phyloP scores from a whole-genome alignment of 495 filamentous ascomycete species.

The Lasiosphaeria ovina region DNA sequence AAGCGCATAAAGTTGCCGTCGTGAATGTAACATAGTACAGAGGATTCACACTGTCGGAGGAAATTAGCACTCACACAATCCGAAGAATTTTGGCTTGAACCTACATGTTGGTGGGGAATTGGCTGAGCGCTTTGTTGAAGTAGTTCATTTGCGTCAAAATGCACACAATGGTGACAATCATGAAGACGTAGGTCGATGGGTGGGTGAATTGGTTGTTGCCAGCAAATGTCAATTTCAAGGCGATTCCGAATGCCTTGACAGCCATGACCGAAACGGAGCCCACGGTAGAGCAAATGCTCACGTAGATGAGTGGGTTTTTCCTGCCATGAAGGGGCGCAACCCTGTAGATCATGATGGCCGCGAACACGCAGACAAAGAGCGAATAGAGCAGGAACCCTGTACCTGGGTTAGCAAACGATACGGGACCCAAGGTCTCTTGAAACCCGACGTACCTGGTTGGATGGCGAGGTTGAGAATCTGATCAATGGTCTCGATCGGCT shows the following conservation, averaged over 20 bases:
- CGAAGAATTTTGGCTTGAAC: neutral
- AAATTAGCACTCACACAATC: constrained; percentile 31
- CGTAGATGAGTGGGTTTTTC: constrained; percentile 90
- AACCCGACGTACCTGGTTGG: constrained; percentile 65
- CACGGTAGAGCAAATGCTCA: constrained; percentile 95
- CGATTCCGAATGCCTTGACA: constrained; percentile 96
- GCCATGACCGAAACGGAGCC: constrained; percentile 98
- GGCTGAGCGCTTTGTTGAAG: constrained; percentile 96
- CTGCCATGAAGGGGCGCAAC: constrained; percentile 85
- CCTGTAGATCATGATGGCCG: constrained; percentile 91
- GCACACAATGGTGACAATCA: constrained; percentile 86
- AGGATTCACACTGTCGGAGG: constrained; percentile 77
- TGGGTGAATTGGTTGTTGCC: constrained; percentile 94
- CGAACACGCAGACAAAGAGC: constrained; percentile 71
- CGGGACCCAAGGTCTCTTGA: neutral
- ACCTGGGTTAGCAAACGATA: constrained; percentile 27
- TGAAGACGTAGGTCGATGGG: constrained; percentile 93
- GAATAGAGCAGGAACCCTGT: constrained; percentile 87
- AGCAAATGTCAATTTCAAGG: constrained; percentile 84
- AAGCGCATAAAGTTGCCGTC: constrained; percentile 88
- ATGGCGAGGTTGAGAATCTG: constrained; percentile 86
- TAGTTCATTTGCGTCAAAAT: constrained; percentile 99
- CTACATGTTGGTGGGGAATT: constrained; percentile 95
- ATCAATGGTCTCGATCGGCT: constrained; percentile 82
- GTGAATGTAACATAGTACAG: constrained; percentile 99